Percentiles rank a stretch among this genome's conserved stretches.
These are phyloP conservation scores for Rhodamnia rubescens DNA, from an alignment of 345 rosid genomes.

Conservation along the genomic window DNA sequence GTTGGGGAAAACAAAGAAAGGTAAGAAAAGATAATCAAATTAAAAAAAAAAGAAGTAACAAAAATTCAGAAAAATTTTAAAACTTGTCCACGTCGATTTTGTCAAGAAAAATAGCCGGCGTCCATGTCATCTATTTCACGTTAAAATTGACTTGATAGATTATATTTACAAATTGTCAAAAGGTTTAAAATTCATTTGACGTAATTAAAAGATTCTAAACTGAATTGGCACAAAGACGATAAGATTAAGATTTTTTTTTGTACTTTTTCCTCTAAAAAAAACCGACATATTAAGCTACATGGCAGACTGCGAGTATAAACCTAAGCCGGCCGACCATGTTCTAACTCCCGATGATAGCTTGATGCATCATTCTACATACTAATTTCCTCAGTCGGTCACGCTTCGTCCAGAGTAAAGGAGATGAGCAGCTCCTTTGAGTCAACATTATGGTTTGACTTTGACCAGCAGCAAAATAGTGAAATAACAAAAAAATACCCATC, in stretches of 20 bases:
- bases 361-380: background rate
- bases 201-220: no score
- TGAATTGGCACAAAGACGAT: no score
- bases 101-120: fast-evolving
- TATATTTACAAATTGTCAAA: no score
- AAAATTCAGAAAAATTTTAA: no score
- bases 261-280: background rate
- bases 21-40: no score
- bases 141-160: no score
- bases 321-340: background rate
- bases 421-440: background rate
- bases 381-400: background rate
- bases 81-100: no score
- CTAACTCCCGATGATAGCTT: background rate
- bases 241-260: no score
- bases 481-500: background rate
- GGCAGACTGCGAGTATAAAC: background rate
- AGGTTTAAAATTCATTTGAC: no score
- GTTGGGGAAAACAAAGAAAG: no score
- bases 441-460: background rate
- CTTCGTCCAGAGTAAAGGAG: background rate
- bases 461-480: background rate
- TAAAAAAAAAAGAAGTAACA: no score
- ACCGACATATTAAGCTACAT: background rate
- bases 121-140: no score